phyloP scores from a whole-genome alignment of 768 basidiomycete genomes.

The Scleroderma citrinum region DNA sequence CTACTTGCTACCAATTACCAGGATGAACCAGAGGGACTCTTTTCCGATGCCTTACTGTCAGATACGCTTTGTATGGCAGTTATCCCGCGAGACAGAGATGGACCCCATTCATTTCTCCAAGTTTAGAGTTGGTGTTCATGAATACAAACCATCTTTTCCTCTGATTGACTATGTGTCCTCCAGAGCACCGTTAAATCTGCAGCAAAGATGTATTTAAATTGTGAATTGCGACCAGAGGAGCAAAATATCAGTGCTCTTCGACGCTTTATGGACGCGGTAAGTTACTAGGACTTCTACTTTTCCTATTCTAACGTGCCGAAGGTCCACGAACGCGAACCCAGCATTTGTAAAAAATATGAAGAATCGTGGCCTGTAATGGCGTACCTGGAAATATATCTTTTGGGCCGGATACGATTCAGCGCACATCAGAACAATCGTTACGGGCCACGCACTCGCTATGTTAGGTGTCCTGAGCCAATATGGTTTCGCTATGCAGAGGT shows the following conservation, averaged over 20 bases:
- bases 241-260: conserved; percentile 6
- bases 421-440: too few species aligned
- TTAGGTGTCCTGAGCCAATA: conserved; percentile 5
- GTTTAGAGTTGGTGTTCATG: conserved; percentile 8
- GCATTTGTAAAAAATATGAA: conserved; percentile 9
- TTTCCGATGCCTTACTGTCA: conserved; percentile 8
- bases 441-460: neutral
- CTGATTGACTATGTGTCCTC: neutral
- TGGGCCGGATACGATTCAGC: conserved; percentile 1
- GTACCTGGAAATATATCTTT: conserved; percentile 7
- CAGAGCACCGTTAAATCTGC: conserved; percentile 3
- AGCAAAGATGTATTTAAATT: neutral
- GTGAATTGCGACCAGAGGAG: conserved; percentile 4
- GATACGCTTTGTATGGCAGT: neutral
- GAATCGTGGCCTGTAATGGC: conserved; percentile 11
- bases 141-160: neutral
- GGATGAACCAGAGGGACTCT: neutral
- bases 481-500: conserved; percentile 7
- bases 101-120: neutral
- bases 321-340: conserved; percentile 3
- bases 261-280: conserved; percentile 12
- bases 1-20: neutral
- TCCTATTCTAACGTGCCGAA: neutral
- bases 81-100: neutral
- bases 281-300: neutral